A percentile compares a stretch with the other conserved stretches of the same genome.
Conservation (phyloP, 257 asterid species). For the Ligustrum vulgare region DNA sequence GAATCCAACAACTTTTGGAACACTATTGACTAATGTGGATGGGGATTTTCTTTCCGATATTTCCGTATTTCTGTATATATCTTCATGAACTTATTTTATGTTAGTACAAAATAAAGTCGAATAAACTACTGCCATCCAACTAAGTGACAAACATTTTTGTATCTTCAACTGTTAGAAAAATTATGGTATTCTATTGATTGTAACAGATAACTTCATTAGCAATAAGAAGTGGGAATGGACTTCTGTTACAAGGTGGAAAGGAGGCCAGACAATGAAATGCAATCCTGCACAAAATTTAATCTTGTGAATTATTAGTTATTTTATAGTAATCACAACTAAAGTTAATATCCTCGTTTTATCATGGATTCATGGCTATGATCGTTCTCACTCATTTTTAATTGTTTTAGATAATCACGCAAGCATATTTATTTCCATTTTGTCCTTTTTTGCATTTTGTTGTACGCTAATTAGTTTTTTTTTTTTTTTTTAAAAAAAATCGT, state of each 20-base stretch:
- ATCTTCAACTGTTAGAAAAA: background rate
- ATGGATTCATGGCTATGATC: background rate
- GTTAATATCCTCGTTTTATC: background rate
- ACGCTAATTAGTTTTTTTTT: too few relatives aligned
- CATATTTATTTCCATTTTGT: too few relatives aligned
- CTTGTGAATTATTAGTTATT: too few relatives aligned
- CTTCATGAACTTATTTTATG: background rate
- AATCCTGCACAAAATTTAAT: conserved; percentile 64
- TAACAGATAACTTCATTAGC: conserved; percentile 79
- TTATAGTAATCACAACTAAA: background rate
- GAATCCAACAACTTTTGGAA: background rate
- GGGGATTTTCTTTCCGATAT: background rate
- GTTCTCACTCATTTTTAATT: background rate
- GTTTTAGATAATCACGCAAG: conserved; percentile 64
- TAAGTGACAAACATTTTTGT: background rate
- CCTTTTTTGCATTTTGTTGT: too few relatives aligned
- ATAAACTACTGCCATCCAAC: background rate
- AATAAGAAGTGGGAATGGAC: conserved; percentile 80
- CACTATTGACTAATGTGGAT: background rate
- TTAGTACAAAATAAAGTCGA: background rate
- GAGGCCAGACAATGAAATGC: conserved; percentile 73
- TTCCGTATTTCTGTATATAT: background rate
- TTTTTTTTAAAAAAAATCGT: too few relatives aligned
- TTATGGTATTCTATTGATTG: background rate
- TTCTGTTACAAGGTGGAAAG: conserved; percentile 80